These are phyloP conservation scores for Phlegmacium glaucopus DNA, from an alignment of 768 basidiomycete species.

Conservation along the genomic window DNA sequence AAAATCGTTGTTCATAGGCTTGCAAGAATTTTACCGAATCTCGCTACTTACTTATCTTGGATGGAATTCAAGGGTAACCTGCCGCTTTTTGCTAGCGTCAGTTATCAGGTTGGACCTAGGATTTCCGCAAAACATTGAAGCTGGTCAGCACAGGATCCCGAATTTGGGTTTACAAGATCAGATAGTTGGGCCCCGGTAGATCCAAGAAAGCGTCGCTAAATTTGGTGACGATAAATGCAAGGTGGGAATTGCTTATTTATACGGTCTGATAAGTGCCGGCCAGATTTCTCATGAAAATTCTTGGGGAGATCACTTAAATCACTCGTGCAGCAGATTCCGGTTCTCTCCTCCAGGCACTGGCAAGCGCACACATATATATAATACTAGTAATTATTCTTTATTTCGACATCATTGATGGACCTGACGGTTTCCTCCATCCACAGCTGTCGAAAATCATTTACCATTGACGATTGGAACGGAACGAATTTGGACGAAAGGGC, in stretches of 20 bases:
- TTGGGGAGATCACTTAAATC: constrained; percentile 51
- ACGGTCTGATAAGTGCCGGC: too few relatives aligned
- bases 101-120: constrained; percentile 41
- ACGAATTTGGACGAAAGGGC: constrained; percentile 34
- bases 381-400: constrained; percentile 4
- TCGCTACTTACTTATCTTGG: not conserved
- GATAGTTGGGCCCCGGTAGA: constrained; percentile 43
- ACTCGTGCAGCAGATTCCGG: constrained; percentile 4
- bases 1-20: too few relatives aligned
- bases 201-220: constrained; percentile 49
- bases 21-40: constrained; percentile 16
- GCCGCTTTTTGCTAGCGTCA: constrained; percentile 35
- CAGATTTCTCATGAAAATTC: too few relatives aligned
- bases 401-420: constrained; percentile 36
- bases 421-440: constrained; percentile 32
- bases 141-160: constrained; percentile 13
- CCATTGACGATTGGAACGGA: constrained; percentile 41
- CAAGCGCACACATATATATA: constrained; percentile 4
- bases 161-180: constrained; percentile 46
- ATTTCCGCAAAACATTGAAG: constrained; percentile 35
- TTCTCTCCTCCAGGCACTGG: constrained; percentile 5
- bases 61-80: constrained; percentile 26
- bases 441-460: constrained; percentile 28
- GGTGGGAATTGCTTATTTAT: too few relatives aligned
- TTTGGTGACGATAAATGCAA: constrained; percentile 52